These are phyloP conservation scores for Lolium perenne DNA, from an alignment of 176 grass and related monocot genomes.

Conservation along the genomic window DNA sequence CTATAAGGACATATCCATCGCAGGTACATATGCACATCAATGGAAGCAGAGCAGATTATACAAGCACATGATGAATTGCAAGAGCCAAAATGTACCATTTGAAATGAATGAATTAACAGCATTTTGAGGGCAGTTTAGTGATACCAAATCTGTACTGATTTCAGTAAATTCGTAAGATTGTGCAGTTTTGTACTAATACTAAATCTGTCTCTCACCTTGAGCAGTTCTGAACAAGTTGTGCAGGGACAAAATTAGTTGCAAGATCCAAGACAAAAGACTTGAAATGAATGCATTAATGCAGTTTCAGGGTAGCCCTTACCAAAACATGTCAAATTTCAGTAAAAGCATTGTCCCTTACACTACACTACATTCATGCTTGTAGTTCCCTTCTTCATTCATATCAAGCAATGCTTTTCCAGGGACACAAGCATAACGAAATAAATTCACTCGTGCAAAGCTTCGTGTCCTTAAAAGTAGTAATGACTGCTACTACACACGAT, in stretches of 20 bases:
- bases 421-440: not conserved
- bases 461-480: too few species aligned
- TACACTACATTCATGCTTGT: not conserved
- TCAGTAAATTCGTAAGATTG: too few species aligned
- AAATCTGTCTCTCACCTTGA: too few species aligned
- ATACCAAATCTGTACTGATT: too few species aligned
- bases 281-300: not conserved
- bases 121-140: not conserved
- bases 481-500: not conserved
- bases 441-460: too few species aligned
- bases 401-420: not conserved
- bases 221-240: too few species aligned
- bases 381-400: too few species aligned
- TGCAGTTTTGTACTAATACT: too few species aligned
- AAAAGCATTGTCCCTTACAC: not conserved
- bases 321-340: not conserved
- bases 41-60: not conserved
- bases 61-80: too few species aligned
- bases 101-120: not conserved
- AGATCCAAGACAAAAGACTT: not conserved
- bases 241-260: too few species aligned
- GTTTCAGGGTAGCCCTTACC: not conserved
- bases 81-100: not conserved
- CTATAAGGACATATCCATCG: too few species aligned
- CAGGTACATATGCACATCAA: not conserved